A percentile compares a stretch with the other conserved stretches of the same genome.
phyloP scores from a whole-genome alignment of 2,329 filamentous ascomycete genomes.

The Neonectria sp. region DNA sequence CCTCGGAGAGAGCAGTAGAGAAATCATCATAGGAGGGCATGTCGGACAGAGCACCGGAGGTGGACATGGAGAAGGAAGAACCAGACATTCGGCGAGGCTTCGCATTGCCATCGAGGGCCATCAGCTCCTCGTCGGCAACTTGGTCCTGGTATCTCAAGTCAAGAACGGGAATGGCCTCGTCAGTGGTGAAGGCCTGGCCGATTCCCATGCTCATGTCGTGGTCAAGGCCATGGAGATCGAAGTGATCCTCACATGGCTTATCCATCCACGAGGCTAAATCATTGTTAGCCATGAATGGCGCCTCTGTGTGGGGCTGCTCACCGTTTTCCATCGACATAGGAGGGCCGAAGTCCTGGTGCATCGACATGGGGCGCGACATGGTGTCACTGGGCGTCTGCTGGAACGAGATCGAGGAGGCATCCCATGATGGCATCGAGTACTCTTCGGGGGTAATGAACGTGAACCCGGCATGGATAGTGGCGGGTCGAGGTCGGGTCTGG shows the following conservation, averaged over 20 bases:
- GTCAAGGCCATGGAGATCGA: slow-evolving; percentile 70
- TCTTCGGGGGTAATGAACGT: slow-evolving; percentile 71
- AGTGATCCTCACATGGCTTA: slow-evolving; percentile 70
- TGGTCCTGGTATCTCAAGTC: slow-evolving; percentile 69
- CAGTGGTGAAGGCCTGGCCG: slow-evolving; percentile 74
- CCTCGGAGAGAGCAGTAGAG: slow-evolving; percentile 76
- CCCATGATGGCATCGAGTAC: slow-evolving; percentile 70
- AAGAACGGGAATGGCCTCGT: slow-evolving; percentile 74
- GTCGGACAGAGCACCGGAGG: slow-evolving; percentile 75
- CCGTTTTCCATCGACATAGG: slow-evolving; percentile 64
- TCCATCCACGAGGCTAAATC: slow-evolving; percentile 60
- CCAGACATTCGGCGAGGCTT: slow-evolving; percentile 77
- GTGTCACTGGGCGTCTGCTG: slow-evolving; percentile 66
- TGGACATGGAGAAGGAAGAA: slow-evolving; percentile 82
- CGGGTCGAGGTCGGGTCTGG: slow-evolving; percentile 68
- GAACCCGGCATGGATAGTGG: slow-evolving; percentile 74
- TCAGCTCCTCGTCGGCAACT: slow-evolving; percentile 64
- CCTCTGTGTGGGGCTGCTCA: slow-evolving; percentile 53
- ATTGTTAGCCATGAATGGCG: slow-evolving; percentile 33
- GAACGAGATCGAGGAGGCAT: slow-evolving; percentile 67
- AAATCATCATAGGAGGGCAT: slow-evolving; percentile 81
- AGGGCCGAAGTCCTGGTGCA: slow-evolving; percentile 72
- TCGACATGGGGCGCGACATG: slow-evolving; percentile 68
- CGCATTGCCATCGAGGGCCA: slow-evolving; percentile 67
- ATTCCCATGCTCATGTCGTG: slow-evolving; percentile 72